Conservation (phyloP, 768 basidiomycete species). For the Psilocybe cubensis region DNA sequence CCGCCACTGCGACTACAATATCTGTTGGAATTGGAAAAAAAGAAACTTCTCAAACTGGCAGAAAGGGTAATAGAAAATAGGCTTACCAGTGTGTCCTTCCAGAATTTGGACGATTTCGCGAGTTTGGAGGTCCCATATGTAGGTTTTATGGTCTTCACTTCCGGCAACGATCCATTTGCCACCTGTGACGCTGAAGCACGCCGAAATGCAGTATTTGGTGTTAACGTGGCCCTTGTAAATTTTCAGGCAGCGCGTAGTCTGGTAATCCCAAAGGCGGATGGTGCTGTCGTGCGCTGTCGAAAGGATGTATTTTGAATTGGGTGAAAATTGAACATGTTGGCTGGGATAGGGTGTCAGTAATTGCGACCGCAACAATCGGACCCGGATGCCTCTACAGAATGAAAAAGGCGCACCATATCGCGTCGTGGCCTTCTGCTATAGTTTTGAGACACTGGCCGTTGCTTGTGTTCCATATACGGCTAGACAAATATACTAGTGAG, state of each 20-base stretch:
- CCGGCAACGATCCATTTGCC: constrained; percentile 93
- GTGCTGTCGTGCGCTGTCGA: constrained; percentile 93
- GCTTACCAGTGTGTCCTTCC: constrained; percentile 72
- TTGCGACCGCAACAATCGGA: neutral
- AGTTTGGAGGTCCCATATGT: constrained; percentile 91
- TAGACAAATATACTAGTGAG: constrained; percentile 31
- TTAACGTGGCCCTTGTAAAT: constrained; percentile 87
- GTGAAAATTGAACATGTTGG: constrained; percentile 93
- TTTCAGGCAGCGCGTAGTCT: constrained; percentile 87
- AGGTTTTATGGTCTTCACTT: constrained; percentile 87
- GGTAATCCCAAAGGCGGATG: constrained; percentile 95
- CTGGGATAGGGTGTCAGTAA: constrained; percentile 36
- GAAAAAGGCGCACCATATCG: constrained; percentile 63
- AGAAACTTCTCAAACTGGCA: constrained; percentile 2
- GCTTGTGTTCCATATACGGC: constrained; percentile 94
- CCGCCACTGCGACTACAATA: constrained; percentile 82
- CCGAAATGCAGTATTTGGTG: constrained; percentile 81
- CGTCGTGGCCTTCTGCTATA: constrained; percentile 86
- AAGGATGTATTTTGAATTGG: constrained; percentile 93
- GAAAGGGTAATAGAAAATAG: neutral
- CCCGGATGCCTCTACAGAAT: no score
- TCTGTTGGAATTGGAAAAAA: constrained; percentile 39
- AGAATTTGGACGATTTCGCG: constrained; percentile 83
- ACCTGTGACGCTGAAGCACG: constrained; percentile 84
- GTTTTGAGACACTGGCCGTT: constrained; percentile 97